Conservation (phyloP, 108 stramenopile genomes). For the Pseudonitzschia pungens region DNA sequence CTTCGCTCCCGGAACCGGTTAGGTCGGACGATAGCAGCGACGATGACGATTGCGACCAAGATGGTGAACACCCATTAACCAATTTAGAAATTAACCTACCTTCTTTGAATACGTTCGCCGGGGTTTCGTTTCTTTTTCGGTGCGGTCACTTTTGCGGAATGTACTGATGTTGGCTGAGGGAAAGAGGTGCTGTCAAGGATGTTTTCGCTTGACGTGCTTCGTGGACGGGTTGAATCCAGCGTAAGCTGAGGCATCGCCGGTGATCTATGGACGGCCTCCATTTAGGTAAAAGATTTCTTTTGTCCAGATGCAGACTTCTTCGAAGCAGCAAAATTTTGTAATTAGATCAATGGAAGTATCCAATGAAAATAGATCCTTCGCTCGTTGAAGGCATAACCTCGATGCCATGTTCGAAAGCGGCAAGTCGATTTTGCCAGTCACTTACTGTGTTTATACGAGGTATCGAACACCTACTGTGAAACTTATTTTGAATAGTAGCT, state of each 20-base stretch:
- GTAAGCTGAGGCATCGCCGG: neutral
- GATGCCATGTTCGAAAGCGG: neutral
- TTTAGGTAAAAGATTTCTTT: neutral
- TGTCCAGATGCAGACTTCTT: neutral
- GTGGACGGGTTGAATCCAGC: neutral
- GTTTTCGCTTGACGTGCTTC: neutral
- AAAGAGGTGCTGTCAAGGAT: neutral
- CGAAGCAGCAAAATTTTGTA: neutral
- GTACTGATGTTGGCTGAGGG: neutral
- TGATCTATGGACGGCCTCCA: neutral
- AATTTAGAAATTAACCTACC: neutral
- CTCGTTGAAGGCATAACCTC: neutral
- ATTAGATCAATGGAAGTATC: neutral
- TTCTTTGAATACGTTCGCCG: conserved; percentile 17
- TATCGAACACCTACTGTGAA: neutral
- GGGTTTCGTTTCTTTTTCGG: conserved; percentile 7
- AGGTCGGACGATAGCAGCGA: neutral
- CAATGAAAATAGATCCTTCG: neutral
- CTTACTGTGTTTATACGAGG: neutral
- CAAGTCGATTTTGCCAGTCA: neutral
- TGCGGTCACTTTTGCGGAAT: neutral
- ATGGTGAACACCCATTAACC: neutral
- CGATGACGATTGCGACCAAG: neutral
- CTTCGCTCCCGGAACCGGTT: neutral
- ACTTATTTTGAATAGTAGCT: neutral